Conservation (phyloP, 352 stramenopile species). For the Globisporangium heterothallicum region DNA sequence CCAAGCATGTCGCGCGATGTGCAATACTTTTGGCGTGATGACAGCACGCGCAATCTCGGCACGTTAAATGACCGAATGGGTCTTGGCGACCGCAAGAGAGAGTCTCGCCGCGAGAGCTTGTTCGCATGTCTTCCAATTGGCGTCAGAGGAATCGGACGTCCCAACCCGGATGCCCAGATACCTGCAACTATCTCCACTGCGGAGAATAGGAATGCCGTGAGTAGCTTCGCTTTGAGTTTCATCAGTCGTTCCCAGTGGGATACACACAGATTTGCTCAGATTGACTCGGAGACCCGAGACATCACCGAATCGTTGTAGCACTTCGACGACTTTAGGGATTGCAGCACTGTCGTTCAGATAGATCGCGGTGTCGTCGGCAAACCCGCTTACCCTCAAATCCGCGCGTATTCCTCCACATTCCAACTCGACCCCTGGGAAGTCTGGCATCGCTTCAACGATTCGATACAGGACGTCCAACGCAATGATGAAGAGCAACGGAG, state of each 20-base stretch:
- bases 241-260: not conserved
- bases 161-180: not conserved
- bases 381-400: not conserved
- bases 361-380: not conserved
- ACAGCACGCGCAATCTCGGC: slow-evolving; percentile 2
- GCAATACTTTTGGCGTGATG: slow-evolving; percentile 1
- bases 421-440: not conserved
- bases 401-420: not conserved
- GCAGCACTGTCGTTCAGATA: not conserved
- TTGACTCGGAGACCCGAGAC: not conserved
- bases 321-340: not conserved
- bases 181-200: not conserved
- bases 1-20: not conserved
- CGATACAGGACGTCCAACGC: slow-evolving; percentile 16
- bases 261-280: not conserved
- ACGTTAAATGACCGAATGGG: slow-evolving; percentile 2
- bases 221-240: not conserved
- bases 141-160: not conserved
- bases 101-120: not conserved
- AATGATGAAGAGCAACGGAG: slow-evolving; percentile 18
- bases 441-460: slow-evolving; percentile 1
- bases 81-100: not conserved
- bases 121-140: not conserved
- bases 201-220: not conserved
- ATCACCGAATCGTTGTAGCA: not conserved